Evolutionary conservation across 306 rosid genomes (phyloP).

Genomic region (Pterocarpus santalinus): DNA sequence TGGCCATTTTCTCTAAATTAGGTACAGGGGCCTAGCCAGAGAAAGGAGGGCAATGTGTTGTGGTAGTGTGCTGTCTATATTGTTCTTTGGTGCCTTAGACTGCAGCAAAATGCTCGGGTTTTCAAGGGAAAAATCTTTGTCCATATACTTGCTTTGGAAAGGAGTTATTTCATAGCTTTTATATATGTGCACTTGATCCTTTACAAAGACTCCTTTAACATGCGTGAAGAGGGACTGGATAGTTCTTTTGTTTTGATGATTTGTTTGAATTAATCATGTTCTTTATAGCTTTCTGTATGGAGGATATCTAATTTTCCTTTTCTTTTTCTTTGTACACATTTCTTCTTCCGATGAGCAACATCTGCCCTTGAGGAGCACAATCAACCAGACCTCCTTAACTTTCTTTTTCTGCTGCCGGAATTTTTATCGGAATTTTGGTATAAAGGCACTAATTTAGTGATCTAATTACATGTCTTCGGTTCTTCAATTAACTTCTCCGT

Average conservation of each 20-base stretch:
- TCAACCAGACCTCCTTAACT: constrained; percentile 3
- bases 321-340: not conserved
- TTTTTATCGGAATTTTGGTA: constrained; percentile 7
- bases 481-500: too few species aligned
- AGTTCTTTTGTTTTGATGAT: constrained; percentile 23
- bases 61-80: constrained; percentile 2
- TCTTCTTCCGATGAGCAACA: not conserved
- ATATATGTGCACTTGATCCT: not conserved
- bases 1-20: constrained; percentile 20
- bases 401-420: not conserved
- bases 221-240: constrained; percentile 20
- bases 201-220: not conserved
- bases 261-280: constrained; percentile 33
- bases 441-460: not conserved
- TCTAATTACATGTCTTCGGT: not conserved
- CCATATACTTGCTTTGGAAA: not conserved
- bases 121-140: not conserved
- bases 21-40: constrained; percentile 3
- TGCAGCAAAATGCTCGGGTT: constrained; percentile 1
- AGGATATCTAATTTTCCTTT: not conserved
- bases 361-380: constrained; percentile 22
- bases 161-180: constrained; percentile 7
- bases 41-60: constrained; percentile 5
- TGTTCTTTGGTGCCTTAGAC: constrained; percentile 23
- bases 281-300: constrained; percentile 22